These are phyloP conservation scores for Macadamia tetraphylla DNA, from an alignment of 164 flowering plant genomes.

Conservation along the genomic window DNA sequence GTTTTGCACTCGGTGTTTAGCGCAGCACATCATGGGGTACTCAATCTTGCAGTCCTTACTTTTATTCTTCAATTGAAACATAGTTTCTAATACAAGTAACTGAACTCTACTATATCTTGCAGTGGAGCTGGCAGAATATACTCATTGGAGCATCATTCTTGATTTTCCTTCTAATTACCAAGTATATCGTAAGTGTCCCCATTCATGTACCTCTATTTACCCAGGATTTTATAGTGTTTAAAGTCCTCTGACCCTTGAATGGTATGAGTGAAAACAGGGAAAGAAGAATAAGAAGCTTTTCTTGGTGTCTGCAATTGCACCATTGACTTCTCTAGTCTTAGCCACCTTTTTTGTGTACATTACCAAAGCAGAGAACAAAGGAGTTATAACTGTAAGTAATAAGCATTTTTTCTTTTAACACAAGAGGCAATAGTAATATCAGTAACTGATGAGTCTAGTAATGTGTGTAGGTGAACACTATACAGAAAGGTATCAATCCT, in stretches of 20 bases:
- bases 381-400: conserved; percentile 39
- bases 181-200: conserved; percentile 49
- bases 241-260: not conserved
- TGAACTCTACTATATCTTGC: conserved; percentile 3
- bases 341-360: conserved; percentile 61
- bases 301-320: conserved; percentile 86
- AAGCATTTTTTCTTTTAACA: no score
- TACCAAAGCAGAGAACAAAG: conserved; percentile 63
- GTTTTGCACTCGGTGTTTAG: conserved; percentile 45
- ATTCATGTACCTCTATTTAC: not conserved
- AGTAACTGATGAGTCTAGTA: no score
- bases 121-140: conserved; percentile 65
- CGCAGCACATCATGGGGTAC: conserved; percentile 47
- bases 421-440: no score
- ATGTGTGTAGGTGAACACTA: no score
- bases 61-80: not conserved
- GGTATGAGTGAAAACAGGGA: conserved; percentile 32
- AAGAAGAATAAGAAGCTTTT: conserved; percentile 66
- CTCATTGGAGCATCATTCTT: conserved; percentile 69
- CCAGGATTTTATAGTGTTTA: not conserved
- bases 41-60: conserved; percentile 7
- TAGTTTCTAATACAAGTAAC: not conserved
- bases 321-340: conserved; percentile 58
- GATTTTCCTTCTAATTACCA: conserved; percentile 54
- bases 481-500: no score